Conservation (phyloP, 352 stramenopile genomes). For the Elongisporangium anandrum region DNA sequence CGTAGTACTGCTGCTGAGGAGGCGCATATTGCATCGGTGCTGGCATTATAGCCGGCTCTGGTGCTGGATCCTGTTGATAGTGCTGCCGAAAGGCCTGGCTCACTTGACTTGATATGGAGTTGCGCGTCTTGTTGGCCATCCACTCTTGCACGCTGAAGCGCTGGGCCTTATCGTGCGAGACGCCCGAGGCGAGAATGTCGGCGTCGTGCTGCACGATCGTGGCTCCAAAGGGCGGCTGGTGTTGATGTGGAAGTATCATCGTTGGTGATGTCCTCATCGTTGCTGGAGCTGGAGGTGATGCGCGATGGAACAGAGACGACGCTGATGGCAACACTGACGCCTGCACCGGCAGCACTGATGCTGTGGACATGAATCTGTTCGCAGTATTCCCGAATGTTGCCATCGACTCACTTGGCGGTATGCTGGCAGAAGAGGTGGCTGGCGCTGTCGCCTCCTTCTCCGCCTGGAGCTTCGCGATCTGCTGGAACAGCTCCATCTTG, state of each 20-base stretch:
- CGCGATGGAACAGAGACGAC: background rate
- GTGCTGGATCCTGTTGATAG: slow-evolving; percentile 15
- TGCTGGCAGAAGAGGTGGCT: slow-evolving; percentile 1
- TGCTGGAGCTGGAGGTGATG: background rate
- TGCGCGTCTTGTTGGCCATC: slow-evolving; percentile 58
- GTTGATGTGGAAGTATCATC: background rate
- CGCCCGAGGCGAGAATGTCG: slow-evolving; percentile 45
- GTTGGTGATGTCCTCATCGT: background rate
- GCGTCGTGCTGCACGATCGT: slow-evolving; percentile 37
- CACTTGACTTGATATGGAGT: slow-evolving; percentile 20
- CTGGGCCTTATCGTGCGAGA: slow-evolving; percentile 65
- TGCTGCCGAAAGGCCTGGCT: slow-evolving; percentile 14
- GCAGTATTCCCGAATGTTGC: slow-evolving; percentile 9
- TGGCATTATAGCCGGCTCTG: background rate
- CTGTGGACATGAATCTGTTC: slow-evolving; percentile 3
- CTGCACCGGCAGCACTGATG: background rate
- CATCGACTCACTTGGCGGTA: slow-evolving; percentile 3
- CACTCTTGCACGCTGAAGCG: slow-evolving; percentile 70
- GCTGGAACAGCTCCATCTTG: slow-evolving; percentile 83
- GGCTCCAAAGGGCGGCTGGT: background rate
- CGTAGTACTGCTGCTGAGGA: background rate
- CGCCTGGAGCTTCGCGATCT: slow-evolving; percentile 66
- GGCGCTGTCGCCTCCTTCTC: slow-evolving; percentile 1
- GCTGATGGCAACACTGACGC: background rate
- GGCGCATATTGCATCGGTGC: background rate